Conservation (phyloP, 2,329 filamentous ascomycete species). For the Penicillium janthinellum region DNA sequence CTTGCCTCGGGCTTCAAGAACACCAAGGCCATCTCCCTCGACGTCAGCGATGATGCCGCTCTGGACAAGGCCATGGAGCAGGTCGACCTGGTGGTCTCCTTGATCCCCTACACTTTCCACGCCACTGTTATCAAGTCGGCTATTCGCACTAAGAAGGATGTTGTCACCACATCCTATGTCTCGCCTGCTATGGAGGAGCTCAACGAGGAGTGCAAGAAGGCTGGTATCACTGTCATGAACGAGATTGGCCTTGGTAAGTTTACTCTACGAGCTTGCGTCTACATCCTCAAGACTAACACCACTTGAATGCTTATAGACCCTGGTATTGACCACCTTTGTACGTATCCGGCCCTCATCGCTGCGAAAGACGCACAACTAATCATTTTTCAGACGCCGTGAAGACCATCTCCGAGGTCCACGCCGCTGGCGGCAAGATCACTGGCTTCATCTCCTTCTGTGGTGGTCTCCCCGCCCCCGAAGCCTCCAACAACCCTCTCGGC, state of each 20-base stretch:
- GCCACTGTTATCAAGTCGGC: slow-evolving; percentile 88
- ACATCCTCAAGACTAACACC: not conserved
- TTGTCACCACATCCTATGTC: slow-evolving; percentile 93
- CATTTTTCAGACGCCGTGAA: slow-evolving; percentile 66
- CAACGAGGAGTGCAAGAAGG: slow-evolving; percentile 78
- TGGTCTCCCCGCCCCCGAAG: slow-evolving; percentile 71
- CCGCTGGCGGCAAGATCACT: slow-evolving; percentile 79
- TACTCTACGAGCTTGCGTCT: slow-evolving; percentile 5
- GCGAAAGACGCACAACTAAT: slow-evolving; percentile 2
- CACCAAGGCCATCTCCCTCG: slow-evolving; percentile 76
- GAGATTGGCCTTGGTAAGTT: slow-evolving; percentile 71
- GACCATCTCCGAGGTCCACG: slow-evolving; percentile 79
- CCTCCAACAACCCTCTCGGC: slow-evolving; percentile 83
- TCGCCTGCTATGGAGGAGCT: slow-evolving; percentile 91
- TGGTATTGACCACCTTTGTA: slow-evolving; percentile 25
- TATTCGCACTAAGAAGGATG: slow-evolving; percentile 91
- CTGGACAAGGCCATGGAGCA: slow-evolving; percentile 80
- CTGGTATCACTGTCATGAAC: slow-evolving; percentile 96
- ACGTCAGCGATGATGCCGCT: slow-evolving; percentile 74
- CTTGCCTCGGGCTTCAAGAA: slow-evolving; percentile 72
- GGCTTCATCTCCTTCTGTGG: slow-evolving; percentile 85
- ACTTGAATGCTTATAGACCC: slow-evolving; percentile 29
- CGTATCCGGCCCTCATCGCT: slow-evolving; percentile 1
- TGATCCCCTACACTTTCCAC: slow-evolving; percentile 93
- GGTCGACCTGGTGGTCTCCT: slow-evolving; percentile 74